Evolutionary conservation across 305 asterid species (phyloP).

Genomic region (Plantago rigida): DNA sequence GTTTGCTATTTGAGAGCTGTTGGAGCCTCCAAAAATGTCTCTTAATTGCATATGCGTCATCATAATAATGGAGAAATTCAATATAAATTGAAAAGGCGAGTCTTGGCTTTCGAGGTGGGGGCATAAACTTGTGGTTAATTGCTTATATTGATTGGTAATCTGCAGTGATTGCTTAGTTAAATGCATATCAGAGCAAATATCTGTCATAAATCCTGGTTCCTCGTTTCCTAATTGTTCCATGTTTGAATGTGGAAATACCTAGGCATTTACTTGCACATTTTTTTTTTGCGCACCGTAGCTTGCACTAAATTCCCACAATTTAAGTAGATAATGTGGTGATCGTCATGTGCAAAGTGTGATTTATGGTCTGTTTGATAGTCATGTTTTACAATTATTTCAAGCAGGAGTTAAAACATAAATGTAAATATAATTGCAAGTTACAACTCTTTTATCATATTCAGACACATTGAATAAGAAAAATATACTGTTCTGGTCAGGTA

Average conservation of each 20-base stretch:
- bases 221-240: slow-evolving; percentile 11
- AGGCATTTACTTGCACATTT: slow-evolving; percentile 18
- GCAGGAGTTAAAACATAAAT: too few species aligned
- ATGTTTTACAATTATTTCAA: not conserved
- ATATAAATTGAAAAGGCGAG: not conserved
- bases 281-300: slow-evolving; percentile 14
- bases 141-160: not conserved
- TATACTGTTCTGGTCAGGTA: slow-evolving; percentile 43
- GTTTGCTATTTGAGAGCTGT: too few species aligned
- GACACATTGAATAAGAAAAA: not conserved
- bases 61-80: not conserved
- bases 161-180: slow-evolving; percentile 15
- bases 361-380: not conserved
- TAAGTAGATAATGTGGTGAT: slow-evolving; percentile 11
- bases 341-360: not conserved
- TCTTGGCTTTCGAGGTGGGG: slow-evolving; percentile 7
- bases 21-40: not conserved
- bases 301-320: slow-evolving; percentile 15
- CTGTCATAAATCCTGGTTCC: slow-evolving; percentile 18
- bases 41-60: not conserved
- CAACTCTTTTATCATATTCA: not conserved
- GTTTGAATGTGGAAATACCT: slow-evolving; percentile 8
- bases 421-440: too few species aligned
- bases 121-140: not conserved
- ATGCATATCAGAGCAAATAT: slow-evolving; percentile 8